Percentiles rank a stretch among this genome's conserved stretches.
Evolutionary conservation across 176 grass and related monocot species (phyloP).

Genomic region (Elymus sibiricus): DNA sequence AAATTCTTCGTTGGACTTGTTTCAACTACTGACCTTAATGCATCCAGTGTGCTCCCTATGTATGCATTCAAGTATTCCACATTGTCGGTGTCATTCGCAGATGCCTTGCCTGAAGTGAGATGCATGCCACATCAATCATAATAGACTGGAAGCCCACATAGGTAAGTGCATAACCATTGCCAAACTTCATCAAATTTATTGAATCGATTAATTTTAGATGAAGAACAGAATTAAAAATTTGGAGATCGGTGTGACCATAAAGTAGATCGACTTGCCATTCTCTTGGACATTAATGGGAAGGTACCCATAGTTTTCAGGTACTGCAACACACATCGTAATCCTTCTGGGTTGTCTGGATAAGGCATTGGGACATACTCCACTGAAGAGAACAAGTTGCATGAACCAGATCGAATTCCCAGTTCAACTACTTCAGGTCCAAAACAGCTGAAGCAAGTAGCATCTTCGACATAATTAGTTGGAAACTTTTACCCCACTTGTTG

Average conservation of each 20-base stretch:
- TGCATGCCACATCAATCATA: too few species aligned
- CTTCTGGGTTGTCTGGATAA: slow-evolving; percentile 20
- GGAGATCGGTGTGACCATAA: not conserved
- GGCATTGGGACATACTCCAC: not conserved
- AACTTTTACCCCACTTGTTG: slow-evolving; percentile 28
- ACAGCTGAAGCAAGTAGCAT: not conserved
- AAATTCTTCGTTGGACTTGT: too few species aligned
- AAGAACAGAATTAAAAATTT: too few species aligned
- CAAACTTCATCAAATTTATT: too few species aligned
- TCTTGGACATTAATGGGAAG: slow-evolving; percentile 67
- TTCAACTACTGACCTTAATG: too few species aligned
- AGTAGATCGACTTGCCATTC: slow-evolving; percentile 53
- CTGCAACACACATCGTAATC: slow-evolving; percentile 38
- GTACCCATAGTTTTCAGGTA: slow-evolving; percentile 51
- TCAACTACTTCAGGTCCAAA: not conserved
- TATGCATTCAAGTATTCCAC: too few species aligned
- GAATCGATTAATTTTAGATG: not conserved
- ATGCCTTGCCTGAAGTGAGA: not conserved
- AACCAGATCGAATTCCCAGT: too few species aligned
- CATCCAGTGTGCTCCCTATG: too few species aligned
- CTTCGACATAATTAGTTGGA: not conserved
- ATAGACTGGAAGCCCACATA: too few species aligned
- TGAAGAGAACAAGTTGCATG: too few species aligned
- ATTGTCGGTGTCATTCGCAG: slow-evolving; percentile 17
- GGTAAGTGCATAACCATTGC: too few species aligned